phyloP scores from a whole-genome alignment of 306 rosid genomes.

The Cicer judaicum region DNA sequence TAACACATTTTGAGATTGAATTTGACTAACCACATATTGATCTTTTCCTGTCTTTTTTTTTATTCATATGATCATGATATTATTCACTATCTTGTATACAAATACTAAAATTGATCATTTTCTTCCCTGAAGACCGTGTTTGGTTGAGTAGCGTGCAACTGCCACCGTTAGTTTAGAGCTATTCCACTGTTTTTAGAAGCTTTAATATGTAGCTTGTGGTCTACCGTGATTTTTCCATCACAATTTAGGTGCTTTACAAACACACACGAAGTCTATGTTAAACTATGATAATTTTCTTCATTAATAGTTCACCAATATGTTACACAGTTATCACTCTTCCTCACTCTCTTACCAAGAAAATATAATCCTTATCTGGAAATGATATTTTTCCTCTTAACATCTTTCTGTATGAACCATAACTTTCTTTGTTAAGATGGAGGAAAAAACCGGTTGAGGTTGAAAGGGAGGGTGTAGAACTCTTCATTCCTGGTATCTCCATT shows the following conservation, averaged over 20 bases:
- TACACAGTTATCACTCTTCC: slow-evolving; percentile 40
- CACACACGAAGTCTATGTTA: not conserved
- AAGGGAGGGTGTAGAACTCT: slow-evolving; percentile 97
- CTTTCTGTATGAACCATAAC: slow-evolving; percentile 19
- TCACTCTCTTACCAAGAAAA: slow-evolving; percentile 43
- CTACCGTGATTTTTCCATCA: too few species aligned
- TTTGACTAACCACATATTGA: not conserved
- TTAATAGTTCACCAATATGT: slow-evolving; percentile 28
- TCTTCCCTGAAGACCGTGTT: too few species aligned
- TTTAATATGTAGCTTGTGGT: too few species aligned
- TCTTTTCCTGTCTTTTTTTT: not conserved
- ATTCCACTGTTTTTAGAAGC: too few species aligned
- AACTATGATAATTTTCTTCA: slow-evolving; percentile 33
- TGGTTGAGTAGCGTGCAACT: too few species aligned
- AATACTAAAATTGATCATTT: too few species aligned
- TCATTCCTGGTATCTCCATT: slow-evolving; percentile 90
- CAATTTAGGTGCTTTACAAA: too few species aligned
- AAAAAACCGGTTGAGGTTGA: slow-evolving; percentile 93
- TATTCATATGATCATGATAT: not conserved
- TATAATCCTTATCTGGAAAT: slow-evolving; percentile 56
- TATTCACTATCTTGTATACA: too few species aligned
- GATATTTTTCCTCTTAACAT: slow-evolving; percentile 70
- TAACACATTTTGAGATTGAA: slow-evolving; percentile 4
- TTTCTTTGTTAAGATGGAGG: slow-evolving; percentile 73
- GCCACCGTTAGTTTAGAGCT: too few species aligned